Evolutionary conservation across 129 eudicot species (phyloP), one percentile per base, ranked within the genome.

Genomic region (Tagetes patula): DNA sequence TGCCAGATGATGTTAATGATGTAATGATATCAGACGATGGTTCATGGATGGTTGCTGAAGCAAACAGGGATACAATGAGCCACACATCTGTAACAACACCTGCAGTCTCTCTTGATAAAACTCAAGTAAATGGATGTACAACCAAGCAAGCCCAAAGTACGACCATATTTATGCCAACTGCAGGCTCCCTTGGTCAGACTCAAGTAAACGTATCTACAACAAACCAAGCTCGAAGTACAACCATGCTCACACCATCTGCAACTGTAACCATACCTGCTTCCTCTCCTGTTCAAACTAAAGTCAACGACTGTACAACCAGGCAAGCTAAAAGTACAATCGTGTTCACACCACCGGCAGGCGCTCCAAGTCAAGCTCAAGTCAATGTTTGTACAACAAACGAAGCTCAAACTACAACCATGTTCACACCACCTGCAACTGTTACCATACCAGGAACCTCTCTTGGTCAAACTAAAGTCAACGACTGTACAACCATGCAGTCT

Each of bases 1-100:
- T 52, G 9, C 76, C 75, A 39, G 60, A 81, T 7, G 62, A 75
- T 67, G 71, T 75, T 65, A 71, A 40, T 59, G 66, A 81, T 70
- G 83, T 84, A 8, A 30, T 64, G 45, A 46, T 77, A 65, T 81
- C 85, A 59, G 65, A 71, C 41, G 79, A 81, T 45, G 83, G 88
- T 59, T 81, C 81, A 40, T 81, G 84, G 88, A 75, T 41, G 68
- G 65, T 43, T 61, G 74, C 53, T 38, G 68, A 38, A 63, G 14
- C 68, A 63, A 38, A 37, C 34, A 50, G 37, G 65, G 67, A 40
- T 49, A 32, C 69, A 40, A 40, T 5, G 80, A 68, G 32, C 12
- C 56, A 20, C 8, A 45, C 78, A 27, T 46, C 30, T 32, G 40
- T 2, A 9, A 58, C 40, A 20, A 27, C 60, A 54, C 11, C 60